Evolutionary conservation across 2,329 filamentous ascomycete genomes (phyloP).

Genomic region (Sporothrix dimorphospora): DNA sequence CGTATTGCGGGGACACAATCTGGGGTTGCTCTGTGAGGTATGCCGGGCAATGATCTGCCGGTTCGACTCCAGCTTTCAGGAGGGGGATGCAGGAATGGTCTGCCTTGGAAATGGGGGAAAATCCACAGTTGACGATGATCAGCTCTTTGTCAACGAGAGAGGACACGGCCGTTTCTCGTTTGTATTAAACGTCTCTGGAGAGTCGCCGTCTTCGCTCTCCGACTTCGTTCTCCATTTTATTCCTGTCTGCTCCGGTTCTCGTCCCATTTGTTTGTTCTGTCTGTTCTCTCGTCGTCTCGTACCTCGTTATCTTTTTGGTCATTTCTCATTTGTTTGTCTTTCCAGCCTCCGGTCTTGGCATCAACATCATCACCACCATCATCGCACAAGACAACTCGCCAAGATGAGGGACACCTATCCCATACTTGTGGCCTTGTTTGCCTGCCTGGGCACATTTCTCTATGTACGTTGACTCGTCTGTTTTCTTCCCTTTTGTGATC

Average conservation of each 20-base stretch:
- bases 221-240: background rate
- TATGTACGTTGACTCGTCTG: constrained; percentile 54
- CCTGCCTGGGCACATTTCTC: constrained; percentile 61
- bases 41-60: constrained; percentile 6
- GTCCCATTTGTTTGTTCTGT: background rate
- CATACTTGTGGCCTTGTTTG: constrained; percentile 54
- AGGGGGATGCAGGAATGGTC: background rate
- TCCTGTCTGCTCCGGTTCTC: background rate
- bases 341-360: background rate
- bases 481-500: no score
- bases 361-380: background rate
- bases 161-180: background rate
- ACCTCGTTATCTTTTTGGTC: background rate
- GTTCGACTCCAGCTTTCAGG: background rate
- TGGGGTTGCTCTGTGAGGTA: background rate
- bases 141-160: background rate
- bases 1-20: constrained; percentile 4
- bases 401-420: constrained; percentile 2
- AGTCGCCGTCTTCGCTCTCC: background rate
- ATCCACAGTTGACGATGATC: background rate
- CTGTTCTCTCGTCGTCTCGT: background rate
- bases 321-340: background rate
- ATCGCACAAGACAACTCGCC: background rate
- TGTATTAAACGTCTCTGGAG: constrained; percentile 13
- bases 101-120: background rate